A percentile compares a stretch with the other conserved stretches of the same genome.
phyloP scores from a whole-genome alignment of 2,329 filamentous ascomycete species.

The Coniella vitis region DNA sequence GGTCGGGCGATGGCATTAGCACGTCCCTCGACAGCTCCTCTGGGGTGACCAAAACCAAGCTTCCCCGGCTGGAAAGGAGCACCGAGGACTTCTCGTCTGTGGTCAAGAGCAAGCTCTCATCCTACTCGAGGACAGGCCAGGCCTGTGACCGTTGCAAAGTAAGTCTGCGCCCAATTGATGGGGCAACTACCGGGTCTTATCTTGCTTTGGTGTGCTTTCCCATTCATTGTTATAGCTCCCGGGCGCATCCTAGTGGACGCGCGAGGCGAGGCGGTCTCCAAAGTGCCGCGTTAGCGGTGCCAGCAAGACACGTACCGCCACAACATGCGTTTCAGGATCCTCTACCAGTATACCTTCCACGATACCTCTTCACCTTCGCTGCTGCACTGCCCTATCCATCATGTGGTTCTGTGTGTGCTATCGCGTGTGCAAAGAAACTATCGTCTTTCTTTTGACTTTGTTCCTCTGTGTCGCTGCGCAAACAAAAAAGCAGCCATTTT shows the following conservation, averaged over 20 bases:
- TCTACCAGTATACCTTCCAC: neutral
- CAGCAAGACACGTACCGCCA: neutral
- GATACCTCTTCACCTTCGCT: too few relatives aligned
- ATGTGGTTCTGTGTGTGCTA: too few relatives aligned
- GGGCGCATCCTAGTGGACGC: neutral
- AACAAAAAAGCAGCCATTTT: too few relatives aligned
- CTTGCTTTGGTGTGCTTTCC: neutral
- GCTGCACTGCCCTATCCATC: too few relatives aligned
- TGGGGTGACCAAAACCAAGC: slow-evolving; percentile 36
- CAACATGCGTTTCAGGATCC: too few relatives aligned
- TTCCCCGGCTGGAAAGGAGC: slow-evolving; percentile 41
- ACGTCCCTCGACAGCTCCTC: slow-evolving; percentile 22
- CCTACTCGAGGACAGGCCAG: slow-evolving; percentile 64
- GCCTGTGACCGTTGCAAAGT: slow-evolving; percentile 88
- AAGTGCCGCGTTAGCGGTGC: neutral
- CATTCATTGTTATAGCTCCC: neutral
- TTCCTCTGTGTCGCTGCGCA: too few relatives aligned
- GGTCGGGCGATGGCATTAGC: slow-evolving; percentile 34
- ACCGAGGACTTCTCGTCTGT: slow-evolving; percentile 47
- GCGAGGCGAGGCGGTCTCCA: neutral
- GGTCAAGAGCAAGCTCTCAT: slow-evolving; percentile 48
- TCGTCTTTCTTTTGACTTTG: too few relatives aligned
- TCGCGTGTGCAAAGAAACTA: too few relatives aligned
- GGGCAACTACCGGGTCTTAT: neutral
- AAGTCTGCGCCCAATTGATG: slow-evolving; percentile 20